A percentile compares a stretch with the other conserved stretches of the same genome.
Conservation (phyloP, 2,329 filamentous ascomycete species). For the Scedosporium aurantiacum region DNA sequence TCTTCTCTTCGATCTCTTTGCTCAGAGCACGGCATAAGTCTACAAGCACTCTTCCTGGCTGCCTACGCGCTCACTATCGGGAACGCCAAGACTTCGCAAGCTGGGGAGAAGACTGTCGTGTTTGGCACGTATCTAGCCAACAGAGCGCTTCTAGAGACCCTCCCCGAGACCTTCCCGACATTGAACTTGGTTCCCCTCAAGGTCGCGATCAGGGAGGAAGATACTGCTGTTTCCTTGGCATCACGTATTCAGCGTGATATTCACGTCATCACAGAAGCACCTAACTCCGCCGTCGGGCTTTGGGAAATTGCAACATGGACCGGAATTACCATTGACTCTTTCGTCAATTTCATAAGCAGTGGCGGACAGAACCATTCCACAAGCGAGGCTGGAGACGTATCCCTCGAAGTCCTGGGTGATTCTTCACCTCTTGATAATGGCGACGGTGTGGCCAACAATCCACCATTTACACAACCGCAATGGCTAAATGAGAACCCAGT, state of each 20-base stretch:
- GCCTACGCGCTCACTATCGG: slow-evolving; percentile 42
- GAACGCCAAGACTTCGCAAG: neutral
- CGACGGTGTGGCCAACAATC: neutral
- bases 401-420: neutral
- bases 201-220: slow-evolving; percentile 27
- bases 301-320: slow-evolving; percentile 69
- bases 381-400: neutral
- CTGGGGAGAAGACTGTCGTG: slow-evolving; percentile 28
- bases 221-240: slow-evolving; percentile 39
- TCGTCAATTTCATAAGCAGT: slow-evolving; percentile 69
- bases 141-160: slow-evolving; percentile 37
- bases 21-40: slow-evolving; percentile 39
- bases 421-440: no score
- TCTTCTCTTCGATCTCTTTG: slow-evolving; percentile 24
- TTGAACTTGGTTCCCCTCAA: slow-evolving; percentile 68
- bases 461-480: slow-evolving; percentile 7
- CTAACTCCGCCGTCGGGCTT: slow-evolving; percentile 49
- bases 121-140: slow-evolving; percentile 82
- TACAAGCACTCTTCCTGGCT: slow-evolving; percentile 69
- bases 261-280: slow-evolving; percentile 42
- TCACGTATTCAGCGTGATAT: slow-evolving; percentile 57
- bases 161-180: slow-evolving; percentile 47
- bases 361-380: slow-evolving; percentile 18
- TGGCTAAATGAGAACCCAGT: slow-evolving; percentile 17
- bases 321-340: slow-evolving; percentile 55